Conservation (phyloP, 805 yeast genomes). For the Lipomyces chichibuensis region DNA sequence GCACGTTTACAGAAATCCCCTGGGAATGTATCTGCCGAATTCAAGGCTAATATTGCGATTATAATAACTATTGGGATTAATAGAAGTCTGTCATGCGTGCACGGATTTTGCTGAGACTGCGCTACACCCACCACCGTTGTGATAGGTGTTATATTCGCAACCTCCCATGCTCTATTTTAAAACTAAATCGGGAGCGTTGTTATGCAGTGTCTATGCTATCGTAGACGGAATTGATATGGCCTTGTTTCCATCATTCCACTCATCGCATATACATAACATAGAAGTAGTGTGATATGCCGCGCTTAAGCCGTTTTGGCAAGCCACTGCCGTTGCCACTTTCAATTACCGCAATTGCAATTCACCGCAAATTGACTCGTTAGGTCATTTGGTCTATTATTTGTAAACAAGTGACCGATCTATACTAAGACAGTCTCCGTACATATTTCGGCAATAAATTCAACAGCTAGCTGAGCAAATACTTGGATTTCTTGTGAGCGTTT, state of each 20-base stretch:
- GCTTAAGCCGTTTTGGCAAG: background rate
- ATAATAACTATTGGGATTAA: background rate
- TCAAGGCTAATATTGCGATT: background rate
- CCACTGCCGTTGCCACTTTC: background rate
- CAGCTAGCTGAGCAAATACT: background rate
- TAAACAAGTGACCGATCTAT: background rate
- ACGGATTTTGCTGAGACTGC: background rate
- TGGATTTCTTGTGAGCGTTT: background rate
- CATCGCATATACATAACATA: background rate
- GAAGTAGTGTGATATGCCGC: background rate
- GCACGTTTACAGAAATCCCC: background rate
- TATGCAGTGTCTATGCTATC: background rate
- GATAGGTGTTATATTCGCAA: background rate
- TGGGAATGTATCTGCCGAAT: background rate
- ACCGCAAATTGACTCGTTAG: background rate
- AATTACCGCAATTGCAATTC: background rate
- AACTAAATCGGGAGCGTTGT: background rate
- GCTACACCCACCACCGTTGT: background rate
- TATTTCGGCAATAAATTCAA: background rate
- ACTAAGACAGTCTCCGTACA: background rate
- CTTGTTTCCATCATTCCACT: background rate
- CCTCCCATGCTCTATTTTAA: background rate
- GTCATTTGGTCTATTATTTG: background rate
- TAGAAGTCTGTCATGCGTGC: background rate
- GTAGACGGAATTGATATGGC: background rate